Evolutionary conservation across 2,329 filamentous ascomycete genomes (phyloP).

Genomic region (Cercospora zeae-maydis): DNA sequence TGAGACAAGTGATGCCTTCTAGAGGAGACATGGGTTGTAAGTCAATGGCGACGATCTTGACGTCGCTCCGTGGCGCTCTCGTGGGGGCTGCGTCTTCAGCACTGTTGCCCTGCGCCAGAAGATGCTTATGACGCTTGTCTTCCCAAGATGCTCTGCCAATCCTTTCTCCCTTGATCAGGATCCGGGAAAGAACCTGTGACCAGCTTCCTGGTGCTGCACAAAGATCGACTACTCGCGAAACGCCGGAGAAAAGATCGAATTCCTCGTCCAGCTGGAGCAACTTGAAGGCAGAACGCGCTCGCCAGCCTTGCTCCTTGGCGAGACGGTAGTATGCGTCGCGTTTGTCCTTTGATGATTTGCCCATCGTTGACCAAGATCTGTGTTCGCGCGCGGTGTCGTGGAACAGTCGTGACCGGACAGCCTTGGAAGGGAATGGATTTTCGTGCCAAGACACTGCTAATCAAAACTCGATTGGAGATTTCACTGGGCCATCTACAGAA

Average conservation of each 20-base stretch:
- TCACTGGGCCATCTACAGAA: neutral
- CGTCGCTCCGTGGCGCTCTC: slow-evolving; percentile 45
- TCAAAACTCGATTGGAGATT: neutral
- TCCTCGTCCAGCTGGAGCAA: slow-evolving; percentile 93
- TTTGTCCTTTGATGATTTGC: slow-evolving; percentile 96
- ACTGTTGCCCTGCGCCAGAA: slow-evolving; percentile 22
- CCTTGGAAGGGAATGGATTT: neutral
- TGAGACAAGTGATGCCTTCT: slow-evolving; percentile 84
- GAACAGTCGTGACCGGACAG: neutral
- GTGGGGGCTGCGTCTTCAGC: neutral
- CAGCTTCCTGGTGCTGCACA: slow-evolving; percentile 95
- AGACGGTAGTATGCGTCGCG: slow-evolving; percentile 96
- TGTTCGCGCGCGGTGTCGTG: neutral
- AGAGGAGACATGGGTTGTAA: slow-evolving; percentile 93
- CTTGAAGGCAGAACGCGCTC: slow-evolving; percentile 93
- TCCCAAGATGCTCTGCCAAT: slow-evolving; percentile 85
- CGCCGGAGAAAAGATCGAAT: slow-evolving; percentile 87
- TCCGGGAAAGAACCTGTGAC: slow-evolving; percentile 92
- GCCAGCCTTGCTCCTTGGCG: slow-evolving; percentile 98
- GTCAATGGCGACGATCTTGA: slow-evolving; percentile 94
- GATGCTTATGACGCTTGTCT: slow-evolving; percentile 64
- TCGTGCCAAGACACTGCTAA: neutral
- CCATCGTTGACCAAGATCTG: slow-evolving; percentile 24
- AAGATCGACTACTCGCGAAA: slow-evolving; percentile 89
- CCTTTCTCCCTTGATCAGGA: slow-evolving; percentile 88